Evolutionary conservation across 257 asterid genomes (phyloP), one percentile per base, ranked within the genome.

Genomic region (Solanum paucissectum): DNA sequence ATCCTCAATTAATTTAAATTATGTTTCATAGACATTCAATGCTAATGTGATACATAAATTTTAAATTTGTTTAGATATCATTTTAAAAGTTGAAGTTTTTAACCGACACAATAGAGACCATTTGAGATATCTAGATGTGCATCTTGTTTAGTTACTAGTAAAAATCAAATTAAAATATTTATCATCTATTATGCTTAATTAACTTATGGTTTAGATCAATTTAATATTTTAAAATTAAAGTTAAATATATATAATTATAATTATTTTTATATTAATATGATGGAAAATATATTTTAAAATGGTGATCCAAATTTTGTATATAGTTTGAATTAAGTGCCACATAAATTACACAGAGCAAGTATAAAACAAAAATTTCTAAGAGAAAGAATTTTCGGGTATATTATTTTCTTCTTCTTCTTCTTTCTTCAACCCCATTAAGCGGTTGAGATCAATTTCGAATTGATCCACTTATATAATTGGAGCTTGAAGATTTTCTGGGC

Each of bases 101-200:
- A n/a, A n/a, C 1, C 0, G 7, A 4, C 1, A 64, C 1, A 11
- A 12, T 64, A 25, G 13, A 64, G 7, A n/a, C 1, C 3, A 64
- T 64, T 25, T 64, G 33, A 64, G 16, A 1, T n/a, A 5, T 64
- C 72, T 25, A 5, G 3, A 52, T 52, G 3, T 52, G 9, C 62
- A 6, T 44, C 2, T 12, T 44, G 5, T 44, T 12, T 12, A 12
- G 16, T 11, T 42, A 52, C 8, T 18, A 13, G 21, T 52, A 16
- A 16, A 52, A 52, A 16, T 52, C 9, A 52, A 52, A 6, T 52
- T 6, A 52, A 52, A 52, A 6, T 52, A 16, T 52, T 18, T 52
- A 49, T 49, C 60, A 16, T 52, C 60, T 52, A 5, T 52, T 9
- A 4, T 62, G 16, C 18, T 7, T 11, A 11, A 5, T 62, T n/a